phyloP scores from a whole-genome alignment of 2,329 filamentous ascomycete genomes.

The Penicillium thymicola region DNA sequence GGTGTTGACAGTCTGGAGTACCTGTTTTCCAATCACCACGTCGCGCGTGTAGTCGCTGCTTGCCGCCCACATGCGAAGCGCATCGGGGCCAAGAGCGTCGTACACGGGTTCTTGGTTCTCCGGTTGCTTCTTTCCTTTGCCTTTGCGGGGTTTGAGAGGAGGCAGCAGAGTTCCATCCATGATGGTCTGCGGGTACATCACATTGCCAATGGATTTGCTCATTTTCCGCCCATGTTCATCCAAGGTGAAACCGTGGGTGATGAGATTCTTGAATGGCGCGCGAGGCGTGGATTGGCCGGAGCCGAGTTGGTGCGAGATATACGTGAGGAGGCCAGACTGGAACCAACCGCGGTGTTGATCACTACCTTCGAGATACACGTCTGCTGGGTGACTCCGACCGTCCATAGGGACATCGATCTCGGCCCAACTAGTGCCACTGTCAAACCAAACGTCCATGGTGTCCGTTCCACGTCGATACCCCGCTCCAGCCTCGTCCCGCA shows the following conservation, averaged over 20 bases:
- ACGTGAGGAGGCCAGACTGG: constrained; percentile 88
- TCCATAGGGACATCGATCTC: constrained; percentile 41
- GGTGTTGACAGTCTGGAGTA: constrained; percentile 72
- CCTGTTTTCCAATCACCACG: constrained; percentile 73
- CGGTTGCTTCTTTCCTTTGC: constrained; percentile 46
- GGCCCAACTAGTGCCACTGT: constrained; percentile 93
- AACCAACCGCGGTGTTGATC: constrained; percentile 99
- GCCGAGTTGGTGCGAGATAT: constrained; percentile 59
- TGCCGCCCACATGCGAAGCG: constrained; percentile 84
- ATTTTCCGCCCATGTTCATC: constrained; percentile 93
- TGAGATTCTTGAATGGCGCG: constrained; percentile 81
- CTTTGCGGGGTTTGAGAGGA: constrained; percentile 62
- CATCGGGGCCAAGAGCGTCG: constrained; percentile 79
- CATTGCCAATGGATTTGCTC: constrained; percentile 95
- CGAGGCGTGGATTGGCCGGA: constrained; percentile 33
- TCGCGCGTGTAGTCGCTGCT: constrained; percentile 89
- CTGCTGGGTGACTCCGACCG: constrained; percentile 51
- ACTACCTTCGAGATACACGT: constrained; percentile 89
- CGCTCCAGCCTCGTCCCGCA: constrained; percentile 47
- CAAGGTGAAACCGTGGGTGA: constrained; percentile 93
- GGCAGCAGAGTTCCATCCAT: constrained; percentile 79
- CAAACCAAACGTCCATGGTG: constrained; percentile 99
- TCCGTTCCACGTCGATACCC: constrained; percentile 74
- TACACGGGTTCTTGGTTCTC: constrained; percentile 44
- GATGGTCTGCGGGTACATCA: constrained; percentile 74